Evolutionary conservation across 148 eudicot species (phyloP).

Genomic region (Mesembryanthemum crystallinum): DNA sequence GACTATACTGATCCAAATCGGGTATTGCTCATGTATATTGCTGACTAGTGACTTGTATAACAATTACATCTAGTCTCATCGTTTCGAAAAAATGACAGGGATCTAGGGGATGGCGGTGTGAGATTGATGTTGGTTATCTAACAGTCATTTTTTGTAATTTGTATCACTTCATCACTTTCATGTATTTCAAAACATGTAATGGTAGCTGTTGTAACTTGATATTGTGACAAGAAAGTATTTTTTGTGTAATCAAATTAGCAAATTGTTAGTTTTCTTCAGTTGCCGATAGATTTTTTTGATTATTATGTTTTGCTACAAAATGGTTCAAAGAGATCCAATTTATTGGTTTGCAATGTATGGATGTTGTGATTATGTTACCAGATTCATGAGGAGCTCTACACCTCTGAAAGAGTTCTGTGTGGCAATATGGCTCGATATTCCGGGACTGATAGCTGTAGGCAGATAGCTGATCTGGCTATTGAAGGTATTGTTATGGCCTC

Average conservation of each 20-base stretch:
- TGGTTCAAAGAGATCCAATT: not conserved
- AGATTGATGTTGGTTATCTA: conserved; percentile 15
- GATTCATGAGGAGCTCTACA: too few relatives aligned
- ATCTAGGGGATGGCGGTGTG: conserved; percentile 13
- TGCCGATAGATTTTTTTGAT: not conserved
- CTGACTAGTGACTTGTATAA: conserved; percentile 21
- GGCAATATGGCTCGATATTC: not conserved
- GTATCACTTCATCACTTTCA: conserved; percentile 19
- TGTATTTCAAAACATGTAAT: conserved; percentile 19
- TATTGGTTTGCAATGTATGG: too few relatives aligned
- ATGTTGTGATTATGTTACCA: not conserved
- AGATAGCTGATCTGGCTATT: not conserved
- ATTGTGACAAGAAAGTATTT: conserved; percentile 13
- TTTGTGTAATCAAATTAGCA: conserved; percentile 5
- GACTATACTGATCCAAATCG: not conserved
- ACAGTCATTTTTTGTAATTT: conserved; percentile 27
- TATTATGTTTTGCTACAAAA: not conserved
- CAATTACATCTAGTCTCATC: not conserved
- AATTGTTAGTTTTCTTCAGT: not conserved
- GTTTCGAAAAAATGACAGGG: conserved; percentile 9
- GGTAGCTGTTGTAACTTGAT: conserved; percentile 14
- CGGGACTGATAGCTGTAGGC: not conserved
- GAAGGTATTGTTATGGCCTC: not conserved
- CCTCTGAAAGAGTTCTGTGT: too few relatives aligned
- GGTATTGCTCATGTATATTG: conserved; percentile 23